Conservation (phyloP, 1,284 basidiomycete genomes). For the Ceratobasidium sp. region DNA sequence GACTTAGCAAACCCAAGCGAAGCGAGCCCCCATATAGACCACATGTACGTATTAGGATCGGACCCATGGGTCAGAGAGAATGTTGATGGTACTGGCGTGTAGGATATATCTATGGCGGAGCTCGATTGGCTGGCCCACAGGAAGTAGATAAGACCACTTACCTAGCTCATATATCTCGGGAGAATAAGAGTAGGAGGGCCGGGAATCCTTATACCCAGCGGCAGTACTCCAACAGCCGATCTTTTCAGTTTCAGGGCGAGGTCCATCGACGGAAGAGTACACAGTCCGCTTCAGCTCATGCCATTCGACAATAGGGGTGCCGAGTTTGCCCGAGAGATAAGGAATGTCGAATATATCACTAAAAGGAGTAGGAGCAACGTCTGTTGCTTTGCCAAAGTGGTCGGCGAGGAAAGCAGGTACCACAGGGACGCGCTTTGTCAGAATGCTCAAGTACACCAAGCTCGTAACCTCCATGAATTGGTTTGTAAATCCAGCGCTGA, state of each 20-base stretch:
- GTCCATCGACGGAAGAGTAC: neutral
- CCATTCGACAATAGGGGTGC: constrained; percentile 25
- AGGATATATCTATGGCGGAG: constrained; percentile 8
- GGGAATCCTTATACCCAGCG: constrained; percentile 7
- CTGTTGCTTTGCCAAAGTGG: constrained; percentile 58
- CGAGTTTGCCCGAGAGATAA: constrained; percentile 9
- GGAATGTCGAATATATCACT: constrained; percentile 37
- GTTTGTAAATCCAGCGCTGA: constrained; percentile 36
- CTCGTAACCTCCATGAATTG: neutral
- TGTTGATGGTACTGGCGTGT: constrained; percentile 10
- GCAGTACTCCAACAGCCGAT: constrained; percentile 21
- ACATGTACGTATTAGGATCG: neutral
- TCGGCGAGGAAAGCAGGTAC: constrained; percentile 68
- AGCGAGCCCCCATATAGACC: constrained; percentile 22
- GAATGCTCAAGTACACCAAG: constrained; percentile 65
- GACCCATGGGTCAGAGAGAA: constrained; percentile 23
- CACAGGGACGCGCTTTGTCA: constrained; percentile 67
- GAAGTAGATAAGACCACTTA: neutral
- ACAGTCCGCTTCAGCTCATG: constrained; percentile 24
- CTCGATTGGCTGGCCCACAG: neutral
- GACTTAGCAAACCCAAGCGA: constrained; percentile 8
- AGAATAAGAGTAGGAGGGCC: neutral
- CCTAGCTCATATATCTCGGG: constrained; percentile 1
- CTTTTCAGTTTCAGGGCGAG: neutral
- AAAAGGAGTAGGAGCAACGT: constrained; percentile 9